Evolutionary conservation across 2,329 filamentous ascomycete species (phyloP).

Genomic region (Fonsecaea multimorphosa): DNA sequence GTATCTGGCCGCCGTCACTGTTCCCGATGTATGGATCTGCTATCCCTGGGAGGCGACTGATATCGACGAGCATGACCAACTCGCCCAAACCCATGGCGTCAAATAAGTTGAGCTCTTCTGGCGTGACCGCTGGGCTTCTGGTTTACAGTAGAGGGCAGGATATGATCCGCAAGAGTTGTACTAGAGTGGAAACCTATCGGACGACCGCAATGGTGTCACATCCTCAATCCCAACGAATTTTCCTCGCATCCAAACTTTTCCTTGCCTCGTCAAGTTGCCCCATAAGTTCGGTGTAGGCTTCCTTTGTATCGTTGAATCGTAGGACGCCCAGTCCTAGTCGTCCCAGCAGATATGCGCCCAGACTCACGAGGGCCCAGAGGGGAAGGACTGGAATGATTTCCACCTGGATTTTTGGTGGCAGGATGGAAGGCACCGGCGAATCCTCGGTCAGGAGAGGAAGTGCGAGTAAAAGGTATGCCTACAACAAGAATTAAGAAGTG

Average conservation of each 20-base stretch:
- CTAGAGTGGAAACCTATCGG: conserved; percentile 3
- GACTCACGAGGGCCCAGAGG: conserved; percentile 88
- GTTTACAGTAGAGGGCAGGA: conserved; percentile 15
- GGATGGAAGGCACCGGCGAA: conserved; percentile 39
- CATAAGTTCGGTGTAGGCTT: conserved; percentile 88
- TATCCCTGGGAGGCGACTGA: conserved; percentile 97
- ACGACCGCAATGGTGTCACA: not conserved
- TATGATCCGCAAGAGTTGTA: not conserved
- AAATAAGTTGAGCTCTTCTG: conserved; percentile 17
- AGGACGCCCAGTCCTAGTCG: conserved; percentile 90
- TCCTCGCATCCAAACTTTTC: conserved; percentile 49
- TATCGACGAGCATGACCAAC: conserved; percentile 86
- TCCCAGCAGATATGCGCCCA: conserved; percentile 90
- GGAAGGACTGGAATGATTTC: conserved; percentile 88
- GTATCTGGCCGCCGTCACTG: conserved; percentile 86
- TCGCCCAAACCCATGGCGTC: conserved; percentile 60
- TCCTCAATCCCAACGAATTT: conserved; percentile 51
- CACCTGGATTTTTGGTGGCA: conserved; percentile 40
- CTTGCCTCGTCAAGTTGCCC: conserved; percentile 68
- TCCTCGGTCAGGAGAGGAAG: conserved; percentile 38
- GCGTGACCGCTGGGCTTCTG: not conserved
- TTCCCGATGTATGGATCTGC: conserved; percentile 96
- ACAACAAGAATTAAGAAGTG: conserved; percentile 8
- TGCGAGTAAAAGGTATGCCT: conserved; percentile 40
- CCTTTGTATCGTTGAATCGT: conserved; percentile 94